These are phyloP conservation scores for Hibiscus syriacus DNA, from an alignment of 345 rosid genomes.

Conservation along the genomic window DNA sequence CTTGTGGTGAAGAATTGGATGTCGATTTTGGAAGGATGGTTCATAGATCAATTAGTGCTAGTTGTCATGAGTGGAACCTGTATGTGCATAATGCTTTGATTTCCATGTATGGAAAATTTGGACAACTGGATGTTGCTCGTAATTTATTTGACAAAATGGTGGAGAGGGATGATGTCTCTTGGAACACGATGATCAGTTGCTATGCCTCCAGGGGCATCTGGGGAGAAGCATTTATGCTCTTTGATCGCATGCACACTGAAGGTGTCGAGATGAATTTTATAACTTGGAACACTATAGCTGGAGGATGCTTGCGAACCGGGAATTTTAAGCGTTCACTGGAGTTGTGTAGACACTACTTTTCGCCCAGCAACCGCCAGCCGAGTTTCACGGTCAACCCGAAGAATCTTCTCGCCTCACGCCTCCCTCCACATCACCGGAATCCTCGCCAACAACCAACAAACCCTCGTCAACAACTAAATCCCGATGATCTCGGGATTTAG, in stretches of 20 bases:
- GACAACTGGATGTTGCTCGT: constrained; percentile 37
- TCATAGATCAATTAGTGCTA: constrained; percentile 42
- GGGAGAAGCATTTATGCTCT: constrained; percentile 55
- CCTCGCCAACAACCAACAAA: too few relatives aligned
- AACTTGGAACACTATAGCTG: constrained; percentile 65
- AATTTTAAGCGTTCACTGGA: constrained; percentile 43
- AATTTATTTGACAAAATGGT: constrained; percentile 52
- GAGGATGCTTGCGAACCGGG: constrained; percentile 44
- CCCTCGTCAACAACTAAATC: too few relatives aligned
- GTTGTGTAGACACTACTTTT: too few relatives aligned
- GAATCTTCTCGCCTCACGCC: too few relatives aligned
- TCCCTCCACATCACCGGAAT: too few relatives aligned
- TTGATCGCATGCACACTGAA: constrained; percentile 41
- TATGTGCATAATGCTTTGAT: constrained; percentile 67
- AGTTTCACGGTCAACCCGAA: too few relatives aligned
- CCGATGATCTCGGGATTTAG: too few relatives aligned
- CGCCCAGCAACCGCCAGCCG: too few relatives aligned
- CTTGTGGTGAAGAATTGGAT: constrained; percentile 59
- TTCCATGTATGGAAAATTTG: constrained; percentile 67
- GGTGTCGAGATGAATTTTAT: constrained; percentile 39
- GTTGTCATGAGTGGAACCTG: constrained; percentile 34
- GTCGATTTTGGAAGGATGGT: constrained; percentile 44
- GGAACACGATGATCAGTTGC: constrained; percentile 61
- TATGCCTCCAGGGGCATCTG: constrained; percentile 65
- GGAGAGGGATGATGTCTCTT: constrained; percentile 60